phyloP scores from a whole-genome alignment of 1,284 basidiomycete species.

The Irpex sp. region DNA sequence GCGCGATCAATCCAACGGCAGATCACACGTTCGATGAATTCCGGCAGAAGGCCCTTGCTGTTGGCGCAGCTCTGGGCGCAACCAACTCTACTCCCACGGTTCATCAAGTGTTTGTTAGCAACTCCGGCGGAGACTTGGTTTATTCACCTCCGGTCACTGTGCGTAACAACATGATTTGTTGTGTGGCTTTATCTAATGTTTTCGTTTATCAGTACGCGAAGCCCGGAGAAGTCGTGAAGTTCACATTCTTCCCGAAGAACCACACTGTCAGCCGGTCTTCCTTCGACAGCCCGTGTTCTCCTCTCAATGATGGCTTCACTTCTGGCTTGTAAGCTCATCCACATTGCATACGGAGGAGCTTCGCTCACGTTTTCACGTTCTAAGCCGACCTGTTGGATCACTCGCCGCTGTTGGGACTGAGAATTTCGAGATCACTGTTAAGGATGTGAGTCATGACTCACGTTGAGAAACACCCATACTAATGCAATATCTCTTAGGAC shows the following conservation, averaged over 20 bases:
- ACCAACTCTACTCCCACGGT: neutral
- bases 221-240: conserved; percentile 49
- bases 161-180: neutral
- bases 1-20: conserved; percentile 2
- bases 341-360: no score
- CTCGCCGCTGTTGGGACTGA: neutral
- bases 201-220: neutral
- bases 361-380: no score
- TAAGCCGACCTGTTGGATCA: neutral
- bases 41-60: conserved; percentile 4
- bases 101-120: conserved; percentile 2
- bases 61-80: conserved; percentile 4
- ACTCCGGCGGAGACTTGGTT: neutral
- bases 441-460: conserved; percentile 30
- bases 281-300: conserved; percentile 50
- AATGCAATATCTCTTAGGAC: neutral
- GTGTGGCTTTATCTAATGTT: neutral
- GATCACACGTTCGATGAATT: neutral
- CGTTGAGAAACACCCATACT: no score
- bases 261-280: conserved; percentile 45
- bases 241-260: conserved; percentile 44
- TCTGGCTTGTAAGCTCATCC: conserved; percentile 43
- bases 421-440: conserved; percentile 38
- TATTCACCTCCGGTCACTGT: conserved; percentile 4
- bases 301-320: conserved; percentile 47